Percentiles rank a stretch among this genome's conserved stretches.
Conservation (phyloP, 129 eudicot genomes). For the Lactuca sativa region DNA sequence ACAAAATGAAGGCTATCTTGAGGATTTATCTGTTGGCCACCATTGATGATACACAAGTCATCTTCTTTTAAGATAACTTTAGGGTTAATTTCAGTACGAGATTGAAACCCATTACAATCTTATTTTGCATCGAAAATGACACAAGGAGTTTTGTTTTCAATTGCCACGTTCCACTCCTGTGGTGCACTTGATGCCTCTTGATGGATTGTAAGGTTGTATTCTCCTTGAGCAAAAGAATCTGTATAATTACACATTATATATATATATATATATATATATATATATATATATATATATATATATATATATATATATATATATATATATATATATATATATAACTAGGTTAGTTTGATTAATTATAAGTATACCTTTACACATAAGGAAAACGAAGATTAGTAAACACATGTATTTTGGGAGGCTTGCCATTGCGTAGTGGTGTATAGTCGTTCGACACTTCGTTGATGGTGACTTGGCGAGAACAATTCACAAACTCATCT, state of each 20-base stretch:
- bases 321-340: too few relatives aligned
- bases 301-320: neutral
- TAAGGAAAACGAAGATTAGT: conserved; percentile 6
- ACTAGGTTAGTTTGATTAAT: neutral
- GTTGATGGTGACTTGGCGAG: neutral
- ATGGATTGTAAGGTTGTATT: neutral
- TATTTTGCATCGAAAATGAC: conserved; percentile 5
- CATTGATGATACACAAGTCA: conserved; percentile 14
- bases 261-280: too few relatives aligned
- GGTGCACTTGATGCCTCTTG: conserved; percentile 7
- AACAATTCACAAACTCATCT: neutral
- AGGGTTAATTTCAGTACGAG: neutral
- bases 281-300: too few relatives aligned
- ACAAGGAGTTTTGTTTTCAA: conserved; percentile 25
- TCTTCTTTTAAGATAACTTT: conserved; percentile 15
- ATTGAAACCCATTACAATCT: conserved; percentile 23
- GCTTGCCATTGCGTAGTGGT: neutral
- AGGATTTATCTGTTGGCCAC: conserved; percentile 9
- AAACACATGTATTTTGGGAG: conserved; percentile 15
- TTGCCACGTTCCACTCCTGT: conserved; percentile 19
- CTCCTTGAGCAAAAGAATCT: neutral
- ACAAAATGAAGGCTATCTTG: neutral
- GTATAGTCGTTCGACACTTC: neutral
- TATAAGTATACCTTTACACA: conserved; percentile 12
- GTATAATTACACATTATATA: neutral